Evolutionary conservation across 2,329 filamentous ascomycete species (phyloP), one percentile per base, ranked within the genome.

Genomic region (Cladosporium sphaerospermum): DNA sequence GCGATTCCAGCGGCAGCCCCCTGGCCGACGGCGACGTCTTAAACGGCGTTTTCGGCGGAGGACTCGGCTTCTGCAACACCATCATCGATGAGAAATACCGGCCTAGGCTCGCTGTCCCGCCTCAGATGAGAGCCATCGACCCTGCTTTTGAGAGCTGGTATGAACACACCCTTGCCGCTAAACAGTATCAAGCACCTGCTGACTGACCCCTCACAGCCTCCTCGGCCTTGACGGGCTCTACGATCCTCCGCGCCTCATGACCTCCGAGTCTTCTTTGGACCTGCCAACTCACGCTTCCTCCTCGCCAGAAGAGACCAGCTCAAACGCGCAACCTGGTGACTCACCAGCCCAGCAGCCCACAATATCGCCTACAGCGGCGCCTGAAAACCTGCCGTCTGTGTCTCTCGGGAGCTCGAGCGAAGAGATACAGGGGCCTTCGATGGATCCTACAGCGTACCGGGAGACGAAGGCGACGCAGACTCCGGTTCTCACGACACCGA

Each of bases 61-160:
- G 14, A 31, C 48, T 51, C n/a, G 48, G 48, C 14, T 51, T 51
- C 13, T 51, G 48, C 41, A 19, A 32, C 9, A 51, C 48, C 4
- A 51, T 51, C 3, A 51, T 53, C n/a, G 45, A 54, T 34, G 36
- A 51, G 11, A 48, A 53, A 16, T 59, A 52, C 53, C 50, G 41
- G 16, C 57, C 57, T 3, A 32, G 52, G 23, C 43, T 59, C 4
- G 56, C 54, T 19, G 49, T 59, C 31, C 57, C 57, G 9, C 54
- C 56, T 10, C 54, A 59, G 32, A 51, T 59, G 23, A 44, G 52
- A 37, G 41, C 33, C 10, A 37, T 59, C 39, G 57, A 59, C 46
- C 54, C 57, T 14, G 47, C 46, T 10, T 61, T 54, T 46, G 33
- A 42, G 18, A 43, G 34, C 11, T 61, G 59, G 47, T 50, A 41